phyloP scores from a whole-genome alignment of 2,329 filamentous ascomycete genomes.

The Paecilomyces sp. region DNA sequence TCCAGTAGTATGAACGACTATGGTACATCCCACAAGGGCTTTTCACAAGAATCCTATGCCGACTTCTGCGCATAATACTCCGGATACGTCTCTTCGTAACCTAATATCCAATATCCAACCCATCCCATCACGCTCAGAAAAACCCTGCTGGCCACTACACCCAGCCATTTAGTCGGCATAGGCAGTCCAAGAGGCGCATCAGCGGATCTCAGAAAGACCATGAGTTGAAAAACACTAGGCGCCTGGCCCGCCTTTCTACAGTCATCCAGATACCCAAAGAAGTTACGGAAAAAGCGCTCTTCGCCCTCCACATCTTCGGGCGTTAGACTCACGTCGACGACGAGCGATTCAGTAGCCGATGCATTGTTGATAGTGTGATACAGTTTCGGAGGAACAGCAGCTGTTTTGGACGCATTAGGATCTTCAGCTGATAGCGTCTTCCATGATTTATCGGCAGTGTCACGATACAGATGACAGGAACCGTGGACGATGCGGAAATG shows the following conservation, averaged over 20 bases:
- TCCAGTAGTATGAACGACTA: no score
- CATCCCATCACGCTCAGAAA: slow-evolving; percentile 6
- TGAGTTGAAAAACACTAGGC: slow-evolving; percentile 17
- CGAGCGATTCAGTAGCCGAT: slow-evolving; percentile 8
- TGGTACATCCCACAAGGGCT: no score
- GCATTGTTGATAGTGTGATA: slow-evolving; percentile 19
- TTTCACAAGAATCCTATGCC: not conserved
- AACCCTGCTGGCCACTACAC: slow-evolving; percentile 5
- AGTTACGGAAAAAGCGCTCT: slow-evolving; percentile 17
- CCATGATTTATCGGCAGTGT: slow-evolving; percentile 6
- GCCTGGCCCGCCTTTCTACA: slow-evolving; percentile 7
- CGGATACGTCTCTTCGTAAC: slow-evolving; percentile 8
- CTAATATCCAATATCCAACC: slow-evolving; percentile 7
- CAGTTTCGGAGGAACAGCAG: slow-evolving; percentile 3
- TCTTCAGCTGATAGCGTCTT: slow-evolving; percentile 6
- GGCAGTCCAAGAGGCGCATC: slow-evolving; percentile 15
- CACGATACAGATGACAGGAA: slow-evolving; percentile 10
- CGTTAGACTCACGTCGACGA: slow-evolving; percentile 14
- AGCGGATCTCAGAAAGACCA: slow-evolving; percentile 14
- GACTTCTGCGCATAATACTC: slow-evolving; percentile 8
- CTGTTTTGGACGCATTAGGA: slow-evolving; percentile 5
- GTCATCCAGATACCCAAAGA: slow-evolving; percentile 19
- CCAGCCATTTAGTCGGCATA: slow-evolving; percentile 6
- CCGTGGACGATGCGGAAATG: slow-evolving; percentile 11
- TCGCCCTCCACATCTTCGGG: slow-evolving; percentile 15